Percentiles rank a stretch among this genome's conserved stretches.
Conservation (phyloP, 83 land plant species). For the Diphasiastrum complanatum region DNA sequence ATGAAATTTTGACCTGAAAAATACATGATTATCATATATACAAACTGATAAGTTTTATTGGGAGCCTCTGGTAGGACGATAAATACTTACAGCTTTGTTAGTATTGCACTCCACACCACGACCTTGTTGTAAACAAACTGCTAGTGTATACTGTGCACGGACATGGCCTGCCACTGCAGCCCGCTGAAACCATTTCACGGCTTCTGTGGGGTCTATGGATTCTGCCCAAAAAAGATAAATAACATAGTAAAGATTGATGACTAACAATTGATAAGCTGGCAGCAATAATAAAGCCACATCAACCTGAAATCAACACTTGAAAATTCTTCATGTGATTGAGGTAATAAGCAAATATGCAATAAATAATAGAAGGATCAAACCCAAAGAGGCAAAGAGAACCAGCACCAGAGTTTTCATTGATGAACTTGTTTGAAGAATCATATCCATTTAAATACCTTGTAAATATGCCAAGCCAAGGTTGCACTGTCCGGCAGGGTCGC, state of each 20-base stretch:
- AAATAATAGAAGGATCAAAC: no score
- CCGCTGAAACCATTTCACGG: conserved; percentile 60
- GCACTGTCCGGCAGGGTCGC: conserved; percentile 74
- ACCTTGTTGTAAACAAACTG: conserved; percentile 79
- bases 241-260: conserved; percentile 1
- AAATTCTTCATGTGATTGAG: neutral
- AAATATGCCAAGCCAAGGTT: conserved; percentile 71
- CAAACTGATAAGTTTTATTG: no score
- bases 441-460: no score
- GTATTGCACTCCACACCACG: conserved; percentile 52
- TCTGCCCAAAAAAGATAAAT: conserved; percentile 30
- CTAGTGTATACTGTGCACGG: conserved; percentile 82
- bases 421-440: neutral
- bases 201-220: conserved; percentile 48
- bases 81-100: conserved; percentile 54
- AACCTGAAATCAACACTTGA: neutral
- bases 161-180: conserved; percentile 63
- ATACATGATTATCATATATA: no score
- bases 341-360: no score
- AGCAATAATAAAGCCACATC: neutral
- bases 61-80: neutral
- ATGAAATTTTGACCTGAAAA: no score
- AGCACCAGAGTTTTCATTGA: neutral
- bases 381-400: neutral
- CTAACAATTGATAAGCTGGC: neutral